Percentiles rank a stretch among this genome's conserved stretches.
Conservation (phyloP, 1,284 basidiomycete species). For the Puccinia coronata region DNA sequence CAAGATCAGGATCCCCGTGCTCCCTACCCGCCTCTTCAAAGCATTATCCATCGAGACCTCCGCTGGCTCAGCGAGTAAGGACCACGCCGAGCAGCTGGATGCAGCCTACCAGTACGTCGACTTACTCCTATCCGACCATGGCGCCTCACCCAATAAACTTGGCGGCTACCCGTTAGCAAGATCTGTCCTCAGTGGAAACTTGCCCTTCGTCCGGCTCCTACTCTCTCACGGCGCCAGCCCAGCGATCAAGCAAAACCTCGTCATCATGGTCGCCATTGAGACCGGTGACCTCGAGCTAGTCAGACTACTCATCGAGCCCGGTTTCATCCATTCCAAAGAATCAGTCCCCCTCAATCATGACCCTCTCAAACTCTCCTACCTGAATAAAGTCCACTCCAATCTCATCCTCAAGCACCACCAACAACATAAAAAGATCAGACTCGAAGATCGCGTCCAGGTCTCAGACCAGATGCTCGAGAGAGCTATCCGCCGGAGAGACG, state of each 20-base stretch:
- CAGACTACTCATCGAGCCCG: slow-evolving; percentile 31
- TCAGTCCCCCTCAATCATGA: neutral
- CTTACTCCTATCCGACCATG: slow-evolving; percentile 18
- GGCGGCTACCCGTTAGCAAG: slow-evolving; percentile 39
- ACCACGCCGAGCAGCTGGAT: neutral
- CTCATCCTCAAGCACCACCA: neutral
- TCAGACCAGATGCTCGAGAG: slow-evolving; percentile 38
- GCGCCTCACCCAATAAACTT: slow-evolving; percentile 31
- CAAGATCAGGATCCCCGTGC: neutral
- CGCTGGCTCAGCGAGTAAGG: neutral
- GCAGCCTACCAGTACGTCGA: slow-evolving; percentile 30
- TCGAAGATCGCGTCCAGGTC: slow-evolving; percentile 37
- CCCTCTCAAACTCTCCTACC: neutral
- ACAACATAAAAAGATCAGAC: slow-evolving; percentile 5
- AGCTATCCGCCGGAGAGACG: slow-evolving; percentile 31
- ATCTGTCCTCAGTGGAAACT: slow-evolving; percentile 36
- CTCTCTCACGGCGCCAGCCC: slow-evolving; percentile 37
- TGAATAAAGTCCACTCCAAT: neutral
- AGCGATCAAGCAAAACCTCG: slow-evolving; percentile 12
- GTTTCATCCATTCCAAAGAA: slow-evolving; percentile 28
- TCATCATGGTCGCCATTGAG: slow-evolving; percentile 41
- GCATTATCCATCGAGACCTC: neutral
- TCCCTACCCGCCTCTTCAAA: slow-evolving; percentile 42
- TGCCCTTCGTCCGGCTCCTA: slow-evolving; percentile 29
- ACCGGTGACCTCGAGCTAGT: slow-evolving; percentile 37